Evolutionary conservation across 768 basidiomycete species (phyloP).

Genomic region (Lentinula lateritia): DNA sequence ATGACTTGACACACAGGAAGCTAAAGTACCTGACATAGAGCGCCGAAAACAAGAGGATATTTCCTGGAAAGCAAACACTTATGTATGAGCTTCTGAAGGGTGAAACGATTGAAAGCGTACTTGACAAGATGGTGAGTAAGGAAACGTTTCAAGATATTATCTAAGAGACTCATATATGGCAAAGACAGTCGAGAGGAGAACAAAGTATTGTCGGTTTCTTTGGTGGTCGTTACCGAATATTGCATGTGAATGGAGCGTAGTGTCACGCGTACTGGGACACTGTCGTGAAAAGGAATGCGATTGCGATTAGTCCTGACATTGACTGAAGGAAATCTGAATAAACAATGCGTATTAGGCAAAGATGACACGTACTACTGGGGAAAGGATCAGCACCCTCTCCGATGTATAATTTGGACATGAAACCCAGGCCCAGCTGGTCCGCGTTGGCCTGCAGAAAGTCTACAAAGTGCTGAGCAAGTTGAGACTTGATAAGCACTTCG

Average conservation of each 20-base stretch:
- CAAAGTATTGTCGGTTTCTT: slow-evolving; percentile 26
- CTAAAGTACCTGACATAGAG: slow-evolving; percentile 50
- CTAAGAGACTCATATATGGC: slow-evolving; percentile 47
- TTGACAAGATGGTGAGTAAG: slow-evolving; percentile 53
- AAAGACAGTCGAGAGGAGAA: slow-evolving; percentile 53
- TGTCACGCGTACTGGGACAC: slow-evolving; percentile 32
- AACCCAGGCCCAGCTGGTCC: slow-evolving; percentile 48
- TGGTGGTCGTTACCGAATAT: slow-evolving; percentile 27
- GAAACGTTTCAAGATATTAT: slow-evolving; percentile 49
- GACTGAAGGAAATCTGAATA: slow-evolving; percentile 22
- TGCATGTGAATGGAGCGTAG: slow-evolving; percentile 31
- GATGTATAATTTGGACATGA: slow-evolving; percentile 48
- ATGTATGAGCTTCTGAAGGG: background rate
- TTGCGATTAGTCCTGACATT: slow-evolving; percentile 30
- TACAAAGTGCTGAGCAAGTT: slow-evolving; percentile 42
- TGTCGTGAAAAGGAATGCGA: slow-evolving; percentile 19
- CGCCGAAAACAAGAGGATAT: slow-evolving; percentile 75
- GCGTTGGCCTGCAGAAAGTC: slow-evolving; percentile 55
- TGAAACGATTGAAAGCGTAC: slow-evolving; percentile 25
- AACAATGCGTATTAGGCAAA: slow-evolving; percentile 6
- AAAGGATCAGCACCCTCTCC: slow-evolving; percentile 32
- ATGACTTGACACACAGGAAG: slow-evolving; percentile 5
- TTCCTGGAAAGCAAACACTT: slow-evolving; percentile 37
- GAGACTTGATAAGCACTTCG: slow-evolving; percentile 40
- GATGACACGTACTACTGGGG: slow-evolving; percentile 31